phyloP scores from a whole-genome alignment of 2,329 filamentous ascomycete genomes.

The Calonectria naviculata region DNA sequence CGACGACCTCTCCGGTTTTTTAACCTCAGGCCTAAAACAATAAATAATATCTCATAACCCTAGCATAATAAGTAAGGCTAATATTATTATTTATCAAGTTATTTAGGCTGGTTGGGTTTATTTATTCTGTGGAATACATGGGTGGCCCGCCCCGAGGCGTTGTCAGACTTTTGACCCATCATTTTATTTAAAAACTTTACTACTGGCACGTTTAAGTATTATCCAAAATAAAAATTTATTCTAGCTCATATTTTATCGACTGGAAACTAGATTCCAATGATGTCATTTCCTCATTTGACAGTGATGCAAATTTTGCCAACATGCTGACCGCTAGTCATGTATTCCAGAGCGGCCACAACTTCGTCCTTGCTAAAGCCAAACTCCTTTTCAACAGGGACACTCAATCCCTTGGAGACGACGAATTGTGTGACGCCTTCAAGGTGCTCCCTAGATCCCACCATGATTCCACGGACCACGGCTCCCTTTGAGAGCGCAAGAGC shows the following conservation, averaged over 20 bases:
- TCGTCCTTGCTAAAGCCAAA: slow-evolving; percentile 16
- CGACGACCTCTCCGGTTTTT: too few species aligned
- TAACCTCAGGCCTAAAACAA: too few species aligned
- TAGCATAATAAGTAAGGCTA: too few species aligned
- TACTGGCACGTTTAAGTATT: too few species aligned
- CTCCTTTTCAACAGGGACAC: slow-evolving; percentile 12
- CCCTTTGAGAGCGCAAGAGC: slow-evolving; percentile 10
- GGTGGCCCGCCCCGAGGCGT: too few species aligned
- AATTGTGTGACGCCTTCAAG: slow-evolving; percentile 9
- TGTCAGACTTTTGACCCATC: too few species aligned
- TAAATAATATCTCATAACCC: too few species aligned
- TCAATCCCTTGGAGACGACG: not conserved
- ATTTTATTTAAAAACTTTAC: too few species aligned
- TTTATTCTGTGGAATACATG: too few species aligned
- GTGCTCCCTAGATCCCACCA: slow-evolving; percentile 16
- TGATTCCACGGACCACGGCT: slow-evolving; percentile 19
- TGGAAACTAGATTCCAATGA: not conserved
- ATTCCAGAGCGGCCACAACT: slow-evolving; percentile 11
- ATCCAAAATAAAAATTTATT: not conserved
- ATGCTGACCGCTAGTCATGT: slow-evolving; percentile 15
- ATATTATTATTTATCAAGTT: too few species aligned
- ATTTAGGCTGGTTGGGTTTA: too few species aligned
- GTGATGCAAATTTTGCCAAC: slow-evolving; percentile 21
- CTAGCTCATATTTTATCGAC: not conserved
- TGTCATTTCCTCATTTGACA: not conserved